These are phyloP conservation scores for Leccinum broughii DNA, from an alignment of 768 basidiomycete species.

Conservation along the genomic window DNA sequence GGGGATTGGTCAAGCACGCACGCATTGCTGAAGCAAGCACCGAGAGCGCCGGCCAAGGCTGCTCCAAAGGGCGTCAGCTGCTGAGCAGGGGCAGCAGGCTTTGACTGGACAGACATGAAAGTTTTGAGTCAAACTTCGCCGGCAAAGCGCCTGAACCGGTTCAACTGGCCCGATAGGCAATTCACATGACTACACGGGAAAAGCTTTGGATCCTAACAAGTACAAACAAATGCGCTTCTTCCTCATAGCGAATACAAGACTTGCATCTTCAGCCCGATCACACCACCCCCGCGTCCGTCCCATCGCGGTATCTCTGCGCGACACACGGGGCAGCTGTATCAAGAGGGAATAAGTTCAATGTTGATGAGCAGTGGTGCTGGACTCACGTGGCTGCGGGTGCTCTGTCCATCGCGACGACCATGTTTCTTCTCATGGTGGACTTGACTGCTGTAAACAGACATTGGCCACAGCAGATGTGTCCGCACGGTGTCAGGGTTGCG, in stretches of 20 bases:
- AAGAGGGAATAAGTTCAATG: neutral
- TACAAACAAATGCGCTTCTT: conserved; percentile 13
- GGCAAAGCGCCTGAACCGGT: neutral
- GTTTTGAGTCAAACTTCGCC: neutral
- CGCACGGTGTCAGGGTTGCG: conserved; percentile 77
- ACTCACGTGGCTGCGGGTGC: conserved; percentile 42
- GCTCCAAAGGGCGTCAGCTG: conserved; percentile 83
- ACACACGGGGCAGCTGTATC: conserved; percentile 64
- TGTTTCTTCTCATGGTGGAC: conserved; percentile 53
- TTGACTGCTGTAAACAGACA: conserved; percentile 77
- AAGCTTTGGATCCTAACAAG: conserved; percentile 22
- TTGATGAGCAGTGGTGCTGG: neutral
- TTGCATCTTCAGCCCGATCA: conserved; percentile 56
- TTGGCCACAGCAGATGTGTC: conserved; percentile 74
- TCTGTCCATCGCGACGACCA: conserved; percentile 33
- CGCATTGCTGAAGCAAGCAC: conserved; percentile 93
- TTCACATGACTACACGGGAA: conserved; percentile 12
- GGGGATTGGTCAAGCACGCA: conserved; percentile 43
- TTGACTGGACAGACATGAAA: conserved; percentile 41
- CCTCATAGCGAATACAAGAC: conserved; percentile 29
- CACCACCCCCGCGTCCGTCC: conserved; percentile 71
- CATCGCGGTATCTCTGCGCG: conserved; percentile 64
- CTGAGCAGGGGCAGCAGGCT: conserved; percentile 57
- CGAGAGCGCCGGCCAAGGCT: conserved; percentile 90
- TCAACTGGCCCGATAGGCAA: neutral